These are phyloP conservation scores for Cordyceps militaris DNA, from an alignment of 2,329 filamentous ascomycete species.

Conservation along the genomic window DNA sequence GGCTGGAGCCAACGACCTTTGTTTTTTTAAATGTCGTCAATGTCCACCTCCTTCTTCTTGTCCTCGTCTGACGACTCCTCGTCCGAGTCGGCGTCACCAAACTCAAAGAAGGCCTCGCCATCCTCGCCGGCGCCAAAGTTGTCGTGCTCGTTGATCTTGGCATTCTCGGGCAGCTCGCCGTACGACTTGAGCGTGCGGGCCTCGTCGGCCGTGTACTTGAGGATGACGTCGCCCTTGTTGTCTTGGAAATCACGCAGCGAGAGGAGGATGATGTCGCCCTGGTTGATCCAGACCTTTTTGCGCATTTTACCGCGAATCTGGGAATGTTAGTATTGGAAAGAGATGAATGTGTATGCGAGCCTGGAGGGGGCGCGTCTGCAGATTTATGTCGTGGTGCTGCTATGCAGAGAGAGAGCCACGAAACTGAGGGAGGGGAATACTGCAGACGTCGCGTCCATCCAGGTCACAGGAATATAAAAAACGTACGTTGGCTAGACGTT, in stretches of 20 bases:
- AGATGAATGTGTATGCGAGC: background rate
- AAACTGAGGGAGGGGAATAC: background rate
- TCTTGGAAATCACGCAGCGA: slow-evolving; percentile 90
- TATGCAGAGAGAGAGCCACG: no score
- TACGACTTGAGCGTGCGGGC: slow-evolving; percentile 93
- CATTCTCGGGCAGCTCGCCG: slow-evolving; percentile 91
- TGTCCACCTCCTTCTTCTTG: slow-evolving; percentile 72
- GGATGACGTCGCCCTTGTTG: slow-evolving; percentile 92
- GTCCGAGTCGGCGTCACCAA: slow-evolving; percentile 80
- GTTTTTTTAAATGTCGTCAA: slow-evolving; percentile 77
- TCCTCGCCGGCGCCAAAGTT: slow-evolving; percentile 87
- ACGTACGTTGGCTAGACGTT: slow-evolving; percentile 36
- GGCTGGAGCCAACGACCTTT: background rate
- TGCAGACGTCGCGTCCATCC: background rate
- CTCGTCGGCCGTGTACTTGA: slow-evolving; percentile 95
- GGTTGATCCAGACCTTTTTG: slow-evolving; percentile 99
- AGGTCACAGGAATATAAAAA: background rate
- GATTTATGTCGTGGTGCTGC: no score
- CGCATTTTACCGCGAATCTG: slow-evolving; percentile 80
- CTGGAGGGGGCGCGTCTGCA: background rate
- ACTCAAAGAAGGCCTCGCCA: slow-evolving; percentile 96
- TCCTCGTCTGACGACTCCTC: slow-evolving; percentile 46
- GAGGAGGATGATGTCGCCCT: slow-evolving; percentile 87
- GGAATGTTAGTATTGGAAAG: slow-evolving; percentile 48
- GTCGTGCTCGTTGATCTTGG: slow-evolving; percentile 99